These are phyloP conservation scores for Xylaria nigripes DNA, from an alignment of 495 filamentous ascomycete genomes.

Conservation along the genomic window DNA sequence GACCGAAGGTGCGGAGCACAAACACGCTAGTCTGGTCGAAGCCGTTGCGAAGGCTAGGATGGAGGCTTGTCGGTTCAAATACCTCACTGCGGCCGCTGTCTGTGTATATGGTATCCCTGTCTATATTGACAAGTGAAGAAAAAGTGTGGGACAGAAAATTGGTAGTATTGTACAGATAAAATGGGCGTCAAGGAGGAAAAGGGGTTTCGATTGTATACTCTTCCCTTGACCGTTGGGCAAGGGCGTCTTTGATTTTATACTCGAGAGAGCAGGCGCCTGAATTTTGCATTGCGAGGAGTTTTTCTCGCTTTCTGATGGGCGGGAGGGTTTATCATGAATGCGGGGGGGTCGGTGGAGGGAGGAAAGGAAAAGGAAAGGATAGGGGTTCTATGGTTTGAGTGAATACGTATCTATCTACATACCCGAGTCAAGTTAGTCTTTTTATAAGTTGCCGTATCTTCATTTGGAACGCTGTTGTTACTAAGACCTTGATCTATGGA, in stretches of 20 bases:
- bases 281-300: not conserved
- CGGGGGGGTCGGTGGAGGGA: not conserved
- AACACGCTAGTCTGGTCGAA: constrained; percentile 52
- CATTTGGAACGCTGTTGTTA: no score
- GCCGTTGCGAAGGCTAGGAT: constrained; percentile 60
- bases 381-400: no score
- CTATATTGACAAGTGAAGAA: constrained; percentile 46
- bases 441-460: no score
- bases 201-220: no score
- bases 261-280: not conserved
- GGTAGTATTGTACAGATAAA: not conserved
- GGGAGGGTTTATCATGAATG: no score
- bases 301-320: not conserved
- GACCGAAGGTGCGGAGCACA: constrained; percentile 10
- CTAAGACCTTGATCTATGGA: no score
- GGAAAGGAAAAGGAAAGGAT: not conserved
- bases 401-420: no score
- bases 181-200: no score
- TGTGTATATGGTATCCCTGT: constrained; percentile 94
- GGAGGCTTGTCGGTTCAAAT: constrained; percentile 69
- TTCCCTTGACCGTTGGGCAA: not conserved
- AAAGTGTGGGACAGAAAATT: not conserved
- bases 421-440: no score
- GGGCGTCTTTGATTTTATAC: not conserved
- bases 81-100: constrained; percentile 85